phyloP scores from a whole-genome alignment of 2,329 filamentous ascomycete species.

The Fusarium torreyae region DNA sequence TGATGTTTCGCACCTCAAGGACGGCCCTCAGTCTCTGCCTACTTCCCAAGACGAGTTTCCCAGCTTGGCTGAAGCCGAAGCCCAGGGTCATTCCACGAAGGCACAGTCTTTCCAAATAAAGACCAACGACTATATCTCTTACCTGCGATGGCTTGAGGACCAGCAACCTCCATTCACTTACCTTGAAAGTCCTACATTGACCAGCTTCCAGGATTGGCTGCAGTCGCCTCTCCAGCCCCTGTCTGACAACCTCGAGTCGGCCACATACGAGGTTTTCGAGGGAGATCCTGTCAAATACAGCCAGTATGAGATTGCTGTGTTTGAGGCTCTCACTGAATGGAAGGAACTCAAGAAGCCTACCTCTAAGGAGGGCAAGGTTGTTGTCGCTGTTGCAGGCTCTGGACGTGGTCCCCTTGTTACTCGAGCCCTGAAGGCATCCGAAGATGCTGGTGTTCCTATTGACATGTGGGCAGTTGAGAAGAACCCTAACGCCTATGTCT shows the following conservation, averaged over 20 bases:
- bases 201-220: slow-evolving; percentile 88
- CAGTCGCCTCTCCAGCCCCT: slow-evolving; percentile 95
- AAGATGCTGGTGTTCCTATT: slow-evolving; percentile 81
- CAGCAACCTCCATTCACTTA: slow-evolving; percentile 77
- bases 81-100: slow-evolving; percentile 53
- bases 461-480: slow-evolving; percentile 96
- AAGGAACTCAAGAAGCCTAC: slow-evolving; percentile 79
- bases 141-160: slow-evolving; percentile 86
- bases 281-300: slow-evolving; percentile 98
- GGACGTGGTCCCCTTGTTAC: slow-evolving; percentile 94
- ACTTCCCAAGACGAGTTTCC: slow-evolving; percentile 73
- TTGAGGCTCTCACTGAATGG: slow-evolving; percentile 87
- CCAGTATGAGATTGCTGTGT: slow-evolving; percentile 91
- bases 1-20: slow-evolving; percentile 54
- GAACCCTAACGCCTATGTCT: slow-evolving; percentile 97
- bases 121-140: slow-evolving; percentile 73
- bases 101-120: slow-evolving; percentile 46
- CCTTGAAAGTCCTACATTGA: slow-evolving; percentile 67
- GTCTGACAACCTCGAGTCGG: slow-evolving; percentile 95
- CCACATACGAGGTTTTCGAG: slow-evolving; percentile 98
- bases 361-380: slow-evolving; percentile 77
- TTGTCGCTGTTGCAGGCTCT: slow-evolving; percentile 93
- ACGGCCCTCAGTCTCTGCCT: slow-evolving; percentile 41
- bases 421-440: slow-evolving; percentile 85
- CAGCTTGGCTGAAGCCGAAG: slow-evolving; percentile 75